These are phyloP conservation scores for Vitis rotundifolia DNA, from an alignment of 164 flowering plant genomes.

Conservation along the genomic window DNA sequence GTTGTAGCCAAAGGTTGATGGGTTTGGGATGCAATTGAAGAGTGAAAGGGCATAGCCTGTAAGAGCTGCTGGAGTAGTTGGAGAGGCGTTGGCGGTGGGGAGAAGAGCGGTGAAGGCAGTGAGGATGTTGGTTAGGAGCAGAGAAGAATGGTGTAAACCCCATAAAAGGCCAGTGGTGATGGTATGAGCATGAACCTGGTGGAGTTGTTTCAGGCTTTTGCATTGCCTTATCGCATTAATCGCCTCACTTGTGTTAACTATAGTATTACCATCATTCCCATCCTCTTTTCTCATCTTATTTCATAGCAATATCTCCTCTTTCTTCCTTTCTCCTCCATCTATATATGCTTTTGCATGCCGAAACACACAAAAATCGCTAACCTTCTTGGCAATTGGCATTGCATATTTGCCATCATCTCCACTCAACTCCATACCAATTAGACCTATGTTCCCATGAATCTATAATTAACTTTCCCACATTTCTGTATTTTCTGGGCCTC, in stretches of 20 bases:
- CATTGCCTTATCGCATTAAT: conserved; percentile 22
- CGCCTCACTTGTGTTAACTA: too few relatives aligned
- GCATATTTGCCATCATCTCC: too few relatives aligned
- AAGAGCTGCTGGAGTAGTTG: conserved; percentile 1
- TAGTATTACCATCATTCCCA: too few relatives aligned
- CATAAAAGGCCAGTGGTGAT: conserved; percentile 39
- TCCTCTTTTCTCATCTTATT: conserved; percentile 12
- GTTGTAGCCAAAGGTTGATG: conserved; percentile 65
- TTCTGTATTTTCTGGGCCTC: too few relatives aligned
- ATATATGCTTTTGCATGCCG: too few relatives aligned
- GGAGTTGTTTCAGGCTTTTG: conserved; percentile 49
- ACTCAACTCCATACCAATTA: too few relatives aligned
- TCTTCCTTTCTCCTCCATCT: too few relatives aligned
- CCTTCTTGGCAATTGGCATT: too few relatives aligned
- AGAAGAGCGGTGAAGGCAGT: conserved; percentile 31
- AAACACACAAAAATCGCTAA: too few relatives aligned
- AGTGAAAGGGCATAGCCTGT: conserved; percentile 38
- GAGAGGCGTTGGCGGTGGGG: neutral
- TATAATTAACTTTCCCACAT: too few relatives aligned
- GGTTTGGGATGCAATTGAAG: conserved; percentile 49
- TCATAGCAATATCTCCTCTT: too few relatives aligned
- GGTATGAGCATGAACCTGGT: conserved; percentile 62
- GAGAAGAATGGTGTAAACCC: conserved; percentile 16
- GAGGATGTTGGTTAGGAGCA: conserved; percentile 48
- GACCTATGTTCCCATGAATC: too few relatives aligned